Conservation (phyloP, 2,329 filamentous ascomycete genomes). For the Fusarium nisikadoi region DNA sequence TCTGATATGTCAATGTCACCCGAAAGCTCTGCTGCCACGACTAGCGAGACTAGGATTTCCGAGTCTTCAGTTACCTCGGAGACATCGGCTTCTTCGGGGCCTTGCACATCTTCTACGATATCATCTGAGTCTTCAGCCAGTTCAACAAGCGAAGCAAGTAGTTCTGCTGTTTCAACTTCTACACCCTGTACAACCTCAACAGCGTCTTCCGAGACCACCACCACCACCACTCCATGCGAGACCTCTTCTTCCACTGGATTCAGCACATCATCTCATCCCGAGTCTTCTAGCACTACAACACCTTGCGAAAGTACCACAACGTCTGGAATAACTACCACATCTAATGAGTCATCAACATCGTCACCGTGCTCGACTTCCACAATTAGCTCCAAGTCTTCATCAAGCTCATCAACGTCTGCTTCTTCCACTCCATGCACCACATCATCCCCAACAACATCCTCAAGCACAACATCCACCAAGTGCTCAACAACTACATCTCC, state of each 20-base stretch:
- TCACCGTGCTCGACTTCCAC: background rate
- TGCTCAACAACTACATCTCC: background rate
- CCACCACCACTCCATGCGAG: background rate
- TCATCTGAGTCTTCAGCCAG: background rate
- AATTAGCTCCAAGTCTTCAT: background rate
- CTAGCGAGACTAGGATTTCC: background rate
- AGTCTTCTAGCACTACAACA: background rate
- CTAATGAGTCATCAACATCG: background rate
- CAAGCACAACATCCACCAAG: background rate
- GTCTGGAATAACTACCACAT: background rate
- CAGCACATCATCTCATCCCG: background rate
- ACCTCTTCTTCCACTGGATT: background rate
- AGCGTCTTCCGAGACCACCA: background rate
- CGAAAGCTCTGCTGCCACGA: background rate
- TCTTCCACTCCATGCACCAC: constrained; percentile 1
- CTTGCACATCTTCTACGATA: background rate
- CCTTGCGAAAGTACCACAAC: background rate
- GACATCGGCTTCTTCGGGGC: background rate
- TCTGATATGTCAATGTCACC: background rate
- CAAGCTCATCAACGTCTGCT: background rate
- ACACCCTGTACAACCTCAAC: background rate
- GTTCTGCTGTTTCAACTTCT: background rate
- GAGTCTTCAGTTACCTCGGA: background rate
- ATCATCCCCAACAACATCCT: background rate
- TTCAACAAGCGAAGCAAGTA: background rate